phyloP scores from a whole-genome alignment of 441 rosid species.

The Mallotus japonicus region DNA sequence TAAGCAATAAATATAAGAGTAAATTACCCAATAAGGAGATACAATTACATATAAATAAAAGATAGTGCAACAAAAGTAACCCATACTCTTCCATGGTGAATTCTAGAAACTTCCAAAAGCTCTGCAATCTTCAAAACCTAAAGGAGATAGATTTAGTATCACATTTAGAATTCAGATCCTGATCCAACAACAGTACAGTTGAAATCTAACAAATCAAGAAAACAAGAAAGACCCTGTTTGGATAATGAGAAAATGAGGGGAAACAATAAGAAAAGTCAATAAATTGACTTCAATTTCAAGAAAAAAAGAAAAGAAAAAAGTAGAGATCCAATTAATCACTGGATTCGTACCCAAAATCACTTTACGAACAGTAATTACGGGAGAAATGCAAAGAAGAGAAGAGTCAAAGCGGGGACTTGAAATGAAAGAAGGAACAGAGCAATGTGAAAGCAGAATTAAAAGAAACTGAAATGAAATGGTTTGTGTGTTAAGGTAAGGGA shows the following conservation, averaged over 20 bases:
- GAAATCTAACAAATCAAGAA: constrained; percentile 13
- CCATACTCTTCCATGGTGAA: constrained; percentile 55
- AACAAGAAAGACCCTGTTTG: not conserved
- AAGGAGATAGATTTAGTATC: too few relatives aligned
- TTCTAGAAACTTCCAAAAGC: constrained; percentile 16
- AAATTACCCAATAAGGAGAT: not conserved
- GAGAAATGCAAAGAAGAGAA: constrained; percentile 1
- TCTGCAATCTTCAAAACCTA: constrained; percentile 25
- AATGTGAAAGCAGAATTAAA: too few relatives aligned
- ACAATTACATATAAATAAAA: not conserved
- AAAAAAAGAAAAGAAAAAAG: not conserved
- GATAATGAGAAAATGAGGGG: not conserved
- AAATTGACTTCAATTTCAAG: not conserved
- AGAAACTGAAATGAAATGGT: not conserved
- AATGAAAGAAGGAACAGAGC: too few relatives aligned
- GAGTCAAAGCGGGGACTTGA: not conserved
- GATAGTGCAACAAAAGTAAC: not conserved
- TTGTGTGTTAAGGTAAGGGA: not conserved
- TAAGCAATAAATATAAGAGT: not conserved
- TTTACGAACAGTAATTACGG: too few relatives aligned
- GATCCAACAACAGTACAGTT: not conserved
- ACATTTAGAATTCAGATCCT: constrained; percentile 14
- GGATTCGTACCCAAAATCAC: not conserved
- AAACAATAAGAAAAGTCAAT: not conserved
- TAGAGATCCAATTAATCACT: not conserved